These are phyloP conservation scores for Grigorovia jiainica DNA, from an alignment of 805 yeast species.

Conservation along the genomic window DNA sequence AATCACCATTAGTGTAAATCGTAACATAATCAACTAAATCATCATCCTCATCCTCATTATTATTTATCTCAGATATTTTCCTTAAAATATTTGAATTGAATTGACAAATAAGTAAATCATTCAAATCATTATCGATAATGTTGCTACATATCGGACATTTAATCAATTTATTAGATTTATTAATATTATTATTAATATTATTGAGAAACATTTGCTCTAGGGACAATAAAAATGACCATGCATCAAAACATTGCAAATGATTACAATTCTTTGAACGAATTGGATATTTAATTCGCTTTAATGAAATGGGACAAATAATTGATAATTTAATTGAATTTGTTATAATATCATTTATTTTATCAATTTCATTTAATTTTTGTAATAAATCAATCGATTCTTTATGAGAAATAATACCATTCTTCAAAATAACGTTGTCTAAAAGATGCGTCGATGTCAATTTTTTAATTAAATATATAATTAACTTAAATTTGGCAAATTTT, in stretches of 20 bases:
- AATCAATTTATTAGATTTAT: background rate
- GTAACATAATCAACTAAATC: too few relatives aligned
- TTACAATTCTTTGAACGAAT: slow-evolving; percentile 59
- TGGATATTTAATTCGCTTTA: slow-evolving; percentile 60
- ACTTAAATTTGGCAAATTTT: too few relatives aligned
- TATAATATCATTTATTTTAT: slow-evolving; percentile 60
- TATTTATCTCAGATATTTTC: slow-evolving; percentile 6
- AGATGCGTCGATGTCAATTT: background rate
- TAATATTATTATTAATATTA: too few relatives aligned
- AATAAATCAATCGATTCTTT: slow-evolving; percentile 22
- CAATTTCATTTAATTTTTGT: slow-evolving; percentile 28
- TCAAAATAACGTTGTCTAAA: background rate
- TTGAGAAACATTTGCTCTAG: background rate
- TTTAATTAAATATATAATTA: background rate
- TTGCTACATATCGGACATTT: slow-evolving; percentile 73
- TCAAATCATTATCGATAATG: slow-evolving; percentile 34
- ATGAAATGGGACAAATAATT: slow-evolving; percentile 71
- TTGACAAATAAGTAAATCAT: slow-evolving; percentile 64
- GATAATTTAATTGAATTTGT: slow-evolving; percentile 58
- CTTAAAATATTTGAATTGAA: slow-evolving; percentile 58
- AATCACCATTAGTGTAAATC: too few relatives aligned
- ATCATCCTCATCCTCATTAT: too few relatives aligned
- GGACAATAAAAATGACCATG: slow-evolving; percentile 55
- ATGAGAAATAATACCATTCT: background rate
- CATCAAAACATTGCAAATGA: slow-evolving; percentile 91